Conservation (phyloP, 2,329 filamentous ascomycete species). For the Metarhizium album region DNA sequence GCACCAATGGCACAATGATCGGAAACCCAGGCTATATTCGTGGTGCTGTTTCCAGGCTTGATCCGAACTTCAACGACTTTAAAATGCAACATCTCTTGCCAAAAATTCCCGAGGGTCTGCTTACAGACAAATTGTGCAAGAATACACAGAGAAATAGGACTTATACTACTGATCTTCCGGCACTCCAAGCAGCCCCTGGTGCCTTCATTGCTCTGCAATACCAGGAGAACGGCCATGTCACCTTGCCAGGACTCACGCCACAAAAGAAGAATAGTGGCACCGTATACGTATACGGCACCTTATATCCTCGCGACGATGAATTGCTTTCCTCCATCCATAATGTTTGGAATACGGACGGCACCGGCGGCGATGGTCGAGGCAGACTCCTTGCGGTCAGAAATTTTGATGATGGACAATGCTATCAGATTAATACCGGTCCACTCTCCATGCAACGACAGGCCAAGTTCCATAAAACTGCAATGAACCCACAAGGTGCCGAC, state of each 20-base stretch:
- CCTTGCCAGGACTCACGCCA: background rate
- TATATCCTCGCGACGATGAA: background rate
- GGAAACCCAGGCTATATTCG: background rate
- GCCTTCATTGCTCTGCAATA: background rate
- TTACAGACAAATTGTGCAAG: background rate
- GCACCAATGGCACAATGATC: background rate
- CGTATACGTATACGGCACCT: background rate
- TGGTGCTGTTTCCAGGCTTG: background rate
- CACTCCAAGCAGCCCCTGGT: background rate
- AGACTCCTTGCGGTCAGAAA: background rate
- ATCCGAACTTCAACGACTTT: background rate
- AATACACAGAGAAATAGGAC: background rate
- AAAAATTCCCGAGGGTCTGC: background rate
- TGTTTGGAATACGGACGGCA: background rate
- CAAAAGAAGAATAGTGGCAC: background rate
- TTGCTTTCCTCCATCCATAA: background rate
- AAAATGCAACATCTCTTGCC: background rate
- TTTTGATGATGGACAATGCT: conserved; percentile 1
- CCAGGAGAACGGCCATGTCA: background rate
- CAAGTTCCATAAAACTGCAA: background rate
- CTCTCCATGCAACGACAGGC: background rate
- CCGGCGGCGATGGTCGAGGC: background rate
- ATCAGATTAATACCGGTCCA: background rate
- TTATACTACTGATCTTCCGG: background rate
- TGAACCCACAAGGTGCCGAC: background rate